phyloP scores from a whole-genome alignment of 2,329 filamentous ascomycete genomes.

The Penicillium sp. region DNA sequence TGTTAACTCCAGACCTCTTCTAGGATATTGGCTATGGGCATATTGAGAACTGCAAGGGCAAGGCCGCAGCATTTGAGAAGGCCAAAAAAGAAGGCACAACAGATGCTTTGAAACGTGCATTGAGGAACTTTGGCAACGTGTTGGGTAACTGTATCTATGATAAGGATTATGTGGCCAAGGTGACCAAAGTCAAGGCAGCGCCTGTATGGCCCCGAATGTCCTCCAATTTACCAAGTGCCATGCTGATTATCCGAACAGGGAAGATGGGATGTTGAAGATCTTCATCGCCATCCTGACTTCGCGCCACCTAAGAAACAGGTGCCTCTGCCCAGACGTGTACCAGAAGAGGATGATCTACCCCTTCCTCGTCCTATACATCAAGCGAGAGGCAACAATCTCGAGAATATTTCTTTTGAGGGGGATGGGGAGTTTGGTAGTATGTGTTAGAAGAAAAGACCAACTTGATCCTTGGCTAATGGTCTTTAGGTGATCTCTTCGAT shows the following conservation, averaged over 20 bases:
- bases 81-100: slow-evolving; percentile 98
- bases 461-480: slow-evolving; percentile 16
- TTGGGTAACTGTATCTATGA: slow-evolving; percentile 99
- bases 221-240: not conserved
- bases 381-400: slow-evolving; percentile 31
- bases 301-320: slow-evolving; percentile 57
- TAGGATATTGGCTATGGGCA: slow-evolving; percentile 92
- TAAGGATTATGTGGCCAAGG: slow-evolving; percentile 84
- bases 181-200: slow-evolving; percentile 82
- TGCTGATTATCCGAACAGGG: slow-evolving; percentile 38
- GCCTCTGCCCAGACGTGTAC: slow-evolving; percentile 31
- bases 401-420: slow-evolving; percentile 34
- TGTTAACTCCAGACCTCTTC: not conserved
- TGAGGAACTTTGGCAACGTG: slow-evolving; percentile 92
- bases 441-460: slow-evolving; percentile 4
- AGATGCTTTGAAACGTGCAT: slow-evolving; percentile 82
- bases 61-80: slow-evolving; percentile 95
- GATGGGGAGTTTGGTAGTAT: slow-evolving; percentile 46
- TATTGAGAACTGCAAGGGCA: slow-evolving; percentile 93
- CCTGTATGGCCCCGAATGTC: slow-evolving; percentile 47
- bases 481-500: slow-evolving; percentile 62
- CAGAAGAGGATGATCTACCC: slow-evolving; percentile 53
- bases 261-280: slow-evolving; percentile 73
- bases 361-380: slow-evolving; percentile 28
- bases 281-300: slow-evolving; percentile 79